A percentile compares a stretch with the other conserved stretches of the same genome.
phyloP scores from a whole-genome alignment of 257 asterid species.

The Primulina tabacum region DNA sequence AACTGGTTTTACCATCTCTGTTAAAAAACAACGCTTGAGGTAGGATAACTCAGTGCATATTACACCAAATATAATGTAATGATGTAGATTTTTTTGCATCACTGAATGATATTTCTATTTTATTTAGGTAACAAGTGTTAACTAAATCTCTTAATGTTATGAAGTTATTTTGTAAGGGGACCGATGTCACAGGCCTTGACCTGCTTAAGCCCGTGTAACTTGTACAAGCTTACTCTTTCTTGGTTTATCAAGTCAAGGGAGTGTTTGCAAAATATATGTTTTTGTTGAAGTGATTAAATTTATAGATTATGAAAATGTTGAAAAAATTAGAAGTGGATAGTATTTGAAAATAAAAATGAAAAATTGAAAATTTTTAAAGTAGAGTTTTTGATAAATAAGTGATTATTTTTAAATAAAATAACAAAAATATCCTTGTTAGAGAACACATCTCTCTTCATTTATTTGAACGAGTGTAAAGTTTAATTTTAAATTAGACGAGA shows the following conservation, averaged over 20 bases:
- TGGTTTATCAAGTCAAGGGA: neutral
- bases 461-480: too few species aligned
- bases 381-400: too few species aligned
- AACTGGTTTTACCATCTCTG: neutral
- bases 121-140: neutral
- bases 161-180: neutral
- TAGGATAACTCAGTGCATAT: neutral
- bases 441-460: too few species aligned
- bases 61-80: neutral
- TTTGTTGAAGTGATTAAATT: too few species aligned
- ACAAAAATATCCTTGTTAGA: too few species aligned
- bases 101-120: neutral
- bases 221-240: neutral
- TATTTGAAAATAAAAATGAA: too few species aligned
- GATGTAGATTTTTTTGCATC: neutral
- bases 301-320: too few species aligned
- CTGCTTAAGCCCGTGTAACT: neutral
- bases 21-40: neutral
- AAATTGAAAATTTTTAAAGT: too few species aligned
- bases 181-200: neutral
- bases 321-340: too few species aligned
- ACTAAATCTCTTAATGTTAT: neutral
- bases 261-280: too few species aligned
- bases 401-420: too few species aligned
- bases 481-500: too few species aligned